Evolutionary conservation across 768 basidiomycete genomes (phyloP).

Genomic region (Mycena olivaceomarginata): DNA sequence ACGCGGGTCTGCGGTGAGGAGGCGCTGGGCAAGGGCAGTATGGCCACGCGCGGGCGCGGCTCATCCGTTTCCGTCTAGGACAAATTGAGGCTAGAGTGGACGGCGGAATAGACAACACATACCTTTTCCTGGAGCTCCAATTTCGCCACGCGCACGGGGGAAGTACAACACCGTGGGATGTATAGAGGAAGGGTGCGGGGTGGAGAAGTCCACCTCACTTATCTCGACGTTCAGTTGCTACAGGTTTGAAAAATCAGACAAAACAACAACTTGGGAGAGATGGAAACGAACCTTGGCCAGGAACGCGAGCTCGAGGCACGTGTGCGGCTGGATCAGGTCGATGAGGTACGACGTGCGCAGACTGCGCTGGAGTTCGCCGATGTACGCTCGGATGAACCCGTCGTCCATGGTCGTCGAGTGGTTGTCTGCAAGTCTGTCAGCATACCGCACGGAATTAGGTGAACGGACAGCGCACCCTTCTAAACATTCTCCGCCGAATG

Average conservation of each 20-base stretch:
- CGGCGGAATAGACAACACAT: too few relatives aligned
- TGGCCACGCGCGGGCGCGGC: too few relatives aligned
- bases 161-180: too few relatives aligned
- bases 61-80: too few relatives aligned
- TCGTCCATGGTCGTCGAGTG: slow-evolving; percentile 97
- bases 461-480: slow-evolving; percentile 71
- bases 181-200: too few relatives aligned
- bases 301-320: slow-evolving; percentile 93
- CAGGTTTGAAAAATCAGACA: background rate
- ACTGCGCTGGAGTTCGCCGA: slow-evolving; percentile 95
- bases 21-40: too few relatives aligned
- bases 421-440: slow-evolving; percentile 77
- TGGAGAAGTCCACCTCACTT: slow-evolving; percentile 83
- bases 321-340: slow-evolving; percentile 98
- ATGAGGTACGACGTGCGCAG: slow-evolving; percentile 97
- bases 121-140: too few relatives aligned
- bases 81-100: too few relatives aligned
- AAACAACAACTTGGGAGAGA: background rate
- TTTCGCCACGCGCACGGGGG: too few relatives aligned
- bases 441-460: background rate
- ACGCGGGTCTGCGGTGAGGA: too few relatives aligned
- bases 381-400: slow-evolving; percentile 94
- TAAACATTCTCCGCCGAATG: slow-evolving; percentile 98
- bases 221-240: slow-evolving; percentile 97
- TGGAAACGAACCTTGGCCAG: slow-evolving; percentile 79